Percentiles rank a stretch among this genome's conserved stretches.
Evolutionary conservation across 768 basidiomycete species (phyloP).

Genomic region (Rhodotorula taiwanensis): DNA sequence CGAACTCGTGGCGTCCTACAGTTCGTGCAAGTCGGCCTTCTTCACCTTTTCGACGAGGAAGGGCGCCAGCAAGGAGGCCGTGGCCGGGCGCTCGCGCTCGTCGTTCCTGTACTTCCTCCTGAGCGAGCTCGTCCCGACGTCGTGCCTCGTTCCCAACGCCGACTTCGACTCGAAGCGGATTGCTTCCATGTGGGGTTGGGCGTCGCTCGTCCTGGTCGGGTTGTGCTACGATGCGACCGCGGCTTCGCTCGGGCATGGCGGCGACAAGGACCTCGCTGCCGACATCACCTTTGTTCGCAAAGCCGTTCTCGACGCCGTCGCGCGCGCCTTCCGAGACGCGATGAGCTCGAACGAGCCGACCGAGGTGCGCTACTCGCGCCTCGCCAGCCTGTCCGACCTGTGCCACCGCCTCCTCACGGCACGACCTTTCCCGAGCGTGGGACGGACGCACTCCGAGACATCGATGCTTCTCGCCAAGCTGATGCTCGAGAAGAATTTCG

Average conservation of each 20-base stretch:
- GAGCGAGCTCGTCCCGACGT: conserved; percentile 71
- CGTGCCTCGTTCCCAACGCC: conserved; percentile 52
- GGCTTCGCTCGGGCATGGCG: conserved; percentile 43
- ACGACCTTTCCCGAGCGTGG: conserved; percentile 51
- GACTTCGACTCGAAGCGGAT: conserved; percentile 43
- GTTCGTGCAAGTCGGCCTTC: conserved; percentile 80
- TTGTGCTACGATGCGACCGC: conserved; percentile 77
- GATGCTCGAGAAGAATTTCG: conserved; percentile 97
- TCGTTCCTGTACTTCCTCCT: conserved; percentile 71
- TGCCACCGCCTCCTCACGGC: conserved; percentile 78
- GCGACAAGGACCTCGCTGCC: conserved; percentile 56
- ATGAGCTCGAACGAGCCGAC: conserved; percentile 52
- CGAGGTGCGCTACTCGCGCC: conserved; percentile 75
- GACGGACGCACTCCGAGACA: conserved; percentile 54
- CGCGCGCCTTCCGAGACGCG: conserved; percentile 76
- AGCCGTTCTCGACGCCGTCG: conserved; percentile 80
- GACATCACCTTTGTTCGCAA: conserved; percentile 87
- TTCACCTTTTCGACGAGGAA: conserved; percentile 54
- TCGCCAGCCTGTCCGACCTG: conserved; percentile 78
- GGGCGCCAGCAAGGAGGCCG: conserved; percentile 43
- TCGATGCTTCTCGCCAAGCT: conserved; percentile 89
- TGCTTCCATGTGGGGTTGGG: conserved; percentile 46
- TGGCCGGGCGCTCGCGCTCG: conserved; percentile 54
- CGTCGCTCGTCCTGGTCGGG: conserved; percentile 71
- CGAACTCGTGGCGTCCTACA: conserved; percentile 88